Evolutionary conservation across 371 early-diverging fungal species (phyloP), one percentile per base, ranked within the genome.

Genomic region (Actinomortierella ambigua): DNA sequence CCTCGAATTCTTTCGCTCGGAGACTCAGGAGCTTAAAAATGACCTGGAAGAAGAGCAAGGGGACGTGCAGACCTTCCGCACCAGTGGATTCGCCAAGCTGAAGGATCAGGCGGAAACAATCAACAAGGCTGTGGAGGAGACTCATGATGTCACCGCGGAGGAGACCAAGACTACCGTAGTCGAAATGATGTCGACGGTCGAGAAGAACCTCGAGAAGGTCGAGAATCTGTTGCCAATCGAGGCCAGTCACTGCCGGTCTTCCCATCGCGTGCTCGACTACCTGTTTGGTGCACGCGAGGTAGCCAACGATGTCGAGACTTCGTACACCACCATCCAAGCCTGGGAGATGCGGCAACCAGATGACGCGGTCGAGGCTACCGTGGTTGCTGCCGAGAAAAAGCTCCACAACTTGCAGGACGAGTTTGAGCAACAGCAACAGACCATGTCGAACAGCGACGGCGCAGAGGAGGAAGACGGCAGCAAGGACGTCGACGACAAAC

Each of bases 281-380:
- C 63, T 71, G 14, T 55, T 59, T 51, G 58, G 48, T 6, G 73
- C 57, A 2, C 56, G 34, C 26, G 50, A 46, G 13, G 42, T 63
- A 8, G 42, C 59, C 23, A 27, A 42, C 22, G 51, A 59, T n/a
- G 14, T 63, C 13, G 73, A 71, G 47, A 42, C 40, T 3, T 22
- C 73, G 1, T 50, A 17, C 23, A 48, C 27, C 14, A 56, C 63
- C 11, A 71, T 71, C 57, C 55, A 29, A 34, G 28, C 18, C 15
- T 71, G 73, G 73, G 73, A 71, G 50, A 71, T 71, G 73, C 50
- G 60, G 4, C 67, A 63, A n/a, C 57, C 73, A 2, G 73, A 71
- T 53, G 42, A 34, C 6, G 55, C 65, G 26, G 47, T 71, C 2
- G 73, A 71, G 49, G 44, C 44, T 1, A 20, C 17, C 3, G 66